Evolutionary conservation across 1,284 basidiomycete genomes (phyloP), one percentile per base, ranked within the genome.

Genomic region (Ceratobasidium sp.): DNA sequence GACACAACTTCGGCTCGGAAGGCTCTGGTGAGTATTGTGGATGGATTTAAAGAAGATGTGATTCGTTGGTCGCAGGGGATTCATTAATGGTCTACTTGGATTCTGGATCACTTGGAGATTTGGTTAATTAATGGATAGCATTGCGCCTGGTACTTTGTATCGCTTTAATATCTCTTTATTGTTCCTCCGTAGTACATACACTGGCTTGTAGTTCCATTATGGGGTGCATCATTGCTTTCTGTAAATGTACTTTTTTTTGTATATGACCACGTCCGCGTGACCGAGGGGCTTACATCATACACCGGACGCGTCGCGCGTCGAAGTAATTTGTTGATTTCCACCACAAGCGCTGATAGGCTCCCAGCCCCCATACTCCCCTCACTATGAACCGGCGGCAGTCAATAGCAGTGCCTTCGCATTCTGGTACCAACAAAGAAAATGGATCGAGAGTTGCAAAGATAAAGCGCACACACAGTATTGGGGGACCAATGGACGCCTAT

Each of bases 401-500:
- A 14, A 53, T 66, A 11, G 62, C 62, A 19, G 62, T 66, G 39
- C 36, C 62, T n/a, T 56, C 44, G 39, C 36, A 49, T n/a, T 56
- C 44, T n/a, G 39, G 41, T n/a, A 44, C 29, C 39, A 54, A 54
- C 52, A 66, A 66, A 42, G 62, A 66, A 23, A 64, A 64, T 25
- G 50, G 16, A 11, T 23, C 21, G 2, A 53, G 50, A 50, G 36
- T 30, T 29, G 60, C 50, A 14, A 64, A 46, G 27, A 64, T 64
- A 13, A 70, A 70, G 53, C 69, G 69, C 16, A 52, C 59, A 27
- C 69, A 70, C 36, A 70, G 69, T 36, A 70, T 70, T 47, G 69
- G 69, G 27, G 69, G 69, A 8, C 58, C 69, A 4, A 56, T 56
- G 19, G 69, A 60, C 36, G n/a, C 42, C 23, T 42, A 36, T 13